Base-by-base conservation (phyloP, 768 basidiomycete species). In the Exsudoporus frostii region DNA sequence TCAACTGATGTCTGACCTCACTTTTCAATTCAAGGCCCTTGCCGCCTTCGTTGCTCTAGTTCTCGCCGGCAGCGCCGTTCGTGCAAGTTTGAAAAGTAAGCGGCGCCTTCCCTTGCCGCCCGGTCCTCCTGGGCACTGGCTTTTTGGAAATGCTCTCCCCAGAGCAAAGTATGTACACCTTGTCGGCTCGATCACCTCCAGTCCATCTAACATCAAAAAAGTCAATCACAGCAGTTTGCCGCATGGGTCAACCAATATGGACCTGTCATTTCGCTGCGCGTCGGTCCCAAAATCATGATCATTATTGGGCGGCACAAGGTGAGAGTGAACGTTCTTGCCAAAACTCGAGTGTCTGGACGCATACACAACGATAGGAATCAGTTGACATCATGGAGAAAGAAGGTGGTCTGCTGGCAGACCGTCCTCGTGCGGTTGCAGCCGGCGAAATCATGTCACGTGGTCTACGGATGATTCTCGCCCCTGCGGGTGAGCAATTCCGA, bases 361-460 rank as follows among this genome's bases (percentile, higher is more conserved):
- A 36, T 42, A 34, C 37, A 10, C n/a, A 10, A 22, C 33, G 7
- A 10, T 65, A 84, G 65, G 82, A 82, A 34, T 83, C 84, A 0
- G 74, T 84, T 0, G 83, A 85, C 20, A 79, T 86, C 51, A 81
- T 86, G 82, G 84, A 86, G 61, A 80, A 80, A 47, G 80, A 85
- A 57, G 83, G 84, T n/a, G 76, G 79, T 5, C 56, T 72, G 5
- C 66, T 80, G n/a, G 78, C 76, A 1, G 84, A 84, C 58, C 71
- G 84, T 45, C 84, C 84, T 20, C 65, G 70, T 4, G 73, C 72
- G 13, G 81, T 86, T 40, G 76, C 84, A 1, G 83, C 79, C 0
- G 84, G 84, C 6, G 82, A 84, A 54, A 79, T 81, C 0, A 59
- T 85, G 4, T 81, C 79, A 0, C 79, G 82, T 3, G 84, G 83